Evolutionary conservation across 108 stramenopile genomes (phyloP).

Genomic region (Chaetoceros tenuissimus): DNA sequence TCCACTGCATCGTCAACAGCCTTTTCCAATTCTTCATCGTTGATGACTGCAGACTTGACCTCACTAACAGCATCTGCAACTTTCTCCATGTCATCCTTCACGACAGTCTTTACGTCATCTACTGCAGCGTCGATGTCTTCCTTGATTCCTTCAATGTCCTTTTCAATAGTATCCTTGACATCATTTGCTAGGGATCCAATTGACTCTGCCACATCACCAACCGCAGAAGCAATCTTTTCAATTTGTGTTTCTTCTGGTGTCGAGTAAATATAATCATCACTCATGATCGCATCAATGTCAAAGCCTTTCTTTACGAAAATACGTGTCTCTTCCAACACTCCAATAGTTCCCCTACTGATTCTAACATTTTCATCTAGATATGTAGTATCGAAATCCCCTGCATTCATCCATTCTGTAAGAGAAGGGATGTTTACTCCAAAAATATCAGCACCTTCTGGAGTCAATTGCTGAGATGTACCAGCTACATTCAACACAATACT

Average conservation of each 20-base stretch:
- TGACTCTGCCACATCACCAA: neutral
- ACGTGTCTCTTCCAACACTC: slow-evolving; percentile 54
- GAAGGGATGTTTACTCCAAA: slow-evolving; percentile 35
- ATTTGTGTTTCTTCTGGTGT: neutral
- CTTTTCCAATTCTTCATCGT: neutral
- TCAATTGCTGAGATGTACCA: slow-evolving; percentile 44
- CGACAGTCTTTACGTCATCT: neutral
- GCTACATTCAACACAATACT: slow-evolving; percentile 62
- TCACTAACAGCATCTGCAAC: neutral
- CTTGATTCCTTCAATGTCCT: neutral
- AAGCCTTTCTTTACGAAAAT: slow-evolving; percentile 39
- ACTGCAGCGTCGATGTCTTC: neutral
- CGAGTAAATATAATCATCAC: neutral
- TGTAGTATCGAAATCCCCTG: slow-evolving; percentile 63
- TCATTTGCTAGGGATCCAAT: neutral
- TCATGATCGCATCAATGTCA: neutral
- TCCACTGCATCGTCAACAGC: neutral
- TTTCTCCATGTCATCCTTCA: neutral
- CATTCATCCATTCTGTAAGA: slow-evolving; percentile 49
- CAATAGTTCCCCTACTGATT: slow-evolving; percentile 50
- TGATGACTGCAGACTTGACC: neutral
- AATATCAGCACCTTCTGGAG: slow-evolving; percentile 55
- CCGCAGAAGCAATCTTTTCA: neutral
- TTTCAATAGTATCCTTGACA: neutral
- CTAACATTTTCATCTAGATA: slow-evolving; percentile 60